Evolutionary conservation across 768 basidiomycete genomes (phyloP), one percentile per base, ranked within the genome.

Genomic region (Pholiota conissans): DNA sequence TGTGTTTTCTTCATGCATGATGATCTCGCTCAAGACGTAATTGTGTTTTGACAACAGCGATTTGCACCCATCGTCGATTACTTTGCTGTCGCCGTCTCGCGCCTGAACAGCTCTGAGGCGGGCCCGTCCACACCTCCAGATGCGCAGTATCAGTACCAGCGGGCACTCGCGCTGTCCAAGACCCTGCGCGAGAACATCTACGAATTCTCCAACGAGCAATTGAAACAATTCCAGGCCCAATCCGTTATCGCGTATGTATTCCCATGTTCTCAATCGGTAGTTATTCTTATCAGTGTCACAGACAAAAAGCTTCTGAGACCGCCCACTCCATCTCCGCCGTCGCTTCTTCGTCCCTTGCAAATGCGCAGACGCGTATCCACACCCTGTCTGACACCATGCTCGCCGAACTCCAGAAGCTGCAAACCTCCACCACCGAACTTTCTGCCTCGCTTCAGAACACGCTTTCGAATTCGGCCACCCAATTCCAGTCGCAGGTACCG

Each of bases 61-160:
- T 84, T 92, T 64, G 69, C 88, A n/a, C 90, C 91, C 40, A 74
- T 92, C 49, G 84, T 93, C 30, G 83, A 92, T 67, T 86, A 84
- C 63, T 75, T 92, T 54, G 85, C 88, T 68, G 76, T 74, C 20
- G 82, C 84, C 10, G 80, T 87, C 48, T 68, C 71, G 22, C 75
- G 72, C 18, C 69, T 80, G 53, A 81, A 82, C 69, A 75, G 71
- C 46, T 73, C 76, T 46, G 81, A 84, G 48, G 78, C 80, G 30
- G 76, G 76, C 16, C 68, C 77, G 6, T 74, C 82, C 28, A 74
- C 75, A 5, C 73, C 81, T 10, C 75, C 79, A 10, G 81, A 85
- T 61, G 74, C 80, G 45, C 82, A 89, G 69, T 90, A 84, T 63
- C 91, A 93, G 73, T 90, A 90, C 65, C 89, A 90, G 68, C 89